Evolutionary conservation across 2,329 filamentous ascomycete species (phyloP).

Genomic region (Penicillium fuscoglaucum): DNA sequence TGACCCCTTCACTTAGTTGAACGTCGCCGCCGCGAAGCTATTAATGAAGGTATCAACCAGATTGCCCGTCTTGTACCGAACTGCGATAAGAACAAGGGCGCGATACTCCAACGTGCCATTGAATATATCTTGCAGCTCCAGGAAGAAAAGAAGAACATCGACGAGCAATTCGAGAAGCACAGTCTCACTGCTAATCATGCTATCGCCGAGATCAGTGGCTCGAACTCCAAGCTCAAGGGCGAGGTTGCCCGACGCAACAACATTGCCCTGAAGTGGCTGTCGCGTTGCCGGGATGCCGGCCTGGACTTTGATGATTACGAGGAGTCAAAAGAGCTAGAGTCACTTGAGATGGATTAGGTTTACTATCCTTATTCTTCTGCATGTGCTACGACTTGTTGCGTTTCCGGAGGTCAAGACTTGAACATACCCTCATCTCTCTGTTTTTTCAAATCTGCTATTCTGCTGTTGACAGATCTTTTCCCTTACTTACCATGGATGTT

Average conservation of each 20-base stretch:
- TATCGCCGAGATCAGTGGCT: constrained; percentile 82
- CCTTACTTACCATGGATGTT: constrained; percentile 5
- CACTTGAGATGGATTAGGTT: constrained; percentile 38
- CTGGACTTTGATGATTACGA: constrained; percentile 52
- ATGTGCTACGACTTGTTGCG: constrained; percentile 32
- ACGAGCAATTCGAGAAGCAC: constrained; percentile 44
- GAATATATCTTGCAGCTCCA: constrained; percentile 86
- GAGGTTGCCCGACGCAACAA: constrained; percentile 86
- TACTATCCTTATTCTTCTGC: constrained; percentile 15
- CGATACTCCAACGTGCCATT: constrained; percentile 88
- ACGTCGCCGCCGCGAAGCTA: constrained; percentile 91
- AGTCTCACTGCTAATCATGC: constrained; percentile 49
- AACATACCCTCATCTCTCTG: constrained; percentile 28
- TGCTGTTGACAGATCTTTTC: constrained; percentile 8
- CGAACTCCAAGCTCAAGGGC: constrained; percentile 92
- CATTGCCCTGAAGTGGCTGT: constrained; percentile 53
- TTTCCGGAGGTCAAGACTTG: constrained; percentile 27
- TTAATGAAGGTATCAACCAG: constrained; percentile 98
- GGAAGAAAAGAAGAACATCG: constrained; percentile 47
- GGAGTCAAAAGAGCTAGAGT: constrained; percentile 43
- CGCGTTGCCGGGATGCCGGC: constrained; percentile 49
- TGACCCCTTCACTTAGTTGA: constrained; percentile 66
- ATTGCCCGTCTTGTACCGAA: constrained; percentile 95
- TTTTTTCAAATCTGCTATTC: constrained; percentile 18
- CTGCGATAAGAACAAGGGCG: constrained; percentile 98